phyloP scores from a whole-genome alignment of 139 green algal genomes.

The Dunaliella sp. region DNA sequence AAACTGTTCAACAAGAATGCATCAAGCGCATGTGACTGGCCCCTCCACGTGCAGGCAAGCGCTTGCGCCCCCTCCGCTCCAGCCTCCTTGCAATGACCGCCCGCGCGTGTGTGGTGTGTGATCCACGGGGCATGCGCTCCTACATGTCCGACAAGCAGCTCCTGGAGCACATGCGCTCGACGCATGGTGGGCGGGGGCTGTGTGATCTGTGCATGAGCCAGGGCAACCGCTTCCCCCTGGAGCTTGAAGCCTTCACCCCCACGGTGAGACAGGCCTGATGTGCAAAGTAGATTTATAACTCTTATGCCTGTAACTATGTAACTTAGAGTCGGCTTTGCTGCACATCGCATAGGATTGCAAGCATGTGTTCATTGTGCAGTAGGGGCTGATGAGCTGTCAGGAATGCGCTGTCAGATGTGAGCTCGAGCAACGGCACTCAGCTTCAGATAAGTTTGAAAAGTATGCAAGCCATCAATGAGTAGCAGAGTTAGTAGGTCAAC shows the following conservation, averaged over 20 bases:
- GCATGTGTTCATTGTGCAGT: too few species aligned
- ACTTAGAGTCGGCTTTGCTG: too few species aligned
- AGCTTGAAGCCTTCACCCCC: not conserved
- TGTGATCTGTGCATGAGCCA: slow-evolving; percentile 49
- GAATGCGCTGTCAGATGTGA: too few species aligned
- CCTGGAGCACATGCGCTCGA: slow-evolving; percentile 27
- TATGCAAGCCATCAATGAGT: too few species aligned
- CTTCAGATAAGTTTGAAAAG: too few species aligned
- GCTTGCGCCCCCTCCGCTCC: slow-evolving; percentile 15
- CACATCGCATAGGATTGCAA: too few species aligned
- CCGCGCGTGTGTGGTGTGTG: slow-evolving; percentile 51
- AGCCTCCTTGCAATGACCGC: slow-evolving; percentile 42
- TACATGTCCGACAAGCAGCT: slow-evolving; percentile 47
- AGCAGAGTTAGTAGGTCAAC: too few species aligned
- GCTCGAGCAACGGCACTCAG: too few species aligned
- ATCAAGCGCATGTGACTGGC: too few species aligned
- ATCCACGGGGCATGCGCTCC: slow-evolving; percentile 29
- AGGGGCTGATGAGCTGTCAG: too few species aligned
- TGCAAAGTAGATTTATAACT: not conserved
- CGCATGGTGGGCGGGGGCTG: slow-evolving; percentile 23
- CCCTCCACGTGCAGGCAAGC: too few species aligned
- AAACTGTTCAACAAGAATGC: too few species aligned
- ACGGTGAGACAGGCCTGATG: not conserved
- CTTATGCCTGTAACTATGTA: not conserved
- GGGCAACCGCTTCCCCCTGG: slow-evolving; percentile 43